A percentile compares a stretch with the other conserved stretches of the same genome.
These are phyloP conservation scores for Pichia norvegensis DNA, from an alignment of 1,139 yeast genomes.

Conservation along the genomic window DNA sequence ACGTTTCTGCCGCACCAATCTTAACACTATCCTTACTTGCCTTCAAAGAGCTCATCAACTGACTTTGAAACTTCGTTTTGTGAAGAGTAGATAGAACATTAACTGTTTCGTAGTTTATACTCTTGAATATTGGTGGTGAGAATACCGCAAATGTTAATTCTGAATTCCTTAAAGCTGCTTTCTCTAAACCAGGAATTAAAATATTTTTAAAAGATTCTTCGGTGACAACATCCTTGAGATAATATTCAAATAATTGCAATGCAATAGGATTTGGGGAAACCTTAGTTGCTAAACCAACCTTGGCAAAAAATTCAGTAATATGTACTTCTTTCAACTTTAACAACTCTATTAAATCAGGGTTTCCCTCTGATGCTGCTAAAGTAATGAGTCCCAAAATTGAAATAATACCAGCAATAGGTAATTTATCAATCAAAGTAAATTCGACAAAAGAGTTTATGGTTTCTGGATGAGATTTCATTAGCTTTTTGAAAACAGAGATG, in stretches of 20 bases:
- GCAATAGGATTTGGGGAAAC: slow-evolving; percentile 30
- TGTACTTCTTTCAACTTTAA: slow-evolving; percentile 11
- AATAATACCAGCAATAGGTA: slow-evolving; percentile 19
- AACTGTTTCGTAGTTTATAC: slow-evolving; percentile 28
- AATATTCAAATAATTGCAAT: slow-evolving; percentile 32
- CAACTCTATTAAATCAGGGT: slow-evolving; percentile 5
- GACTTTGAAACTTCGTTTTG: slow-evolving; percentile 42
- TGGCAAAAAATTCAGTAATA: slow-evolving; percentile 25
- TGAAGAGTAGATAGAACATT: slow-evolving; percentile 35
- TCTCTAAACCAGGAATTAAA: slow-evolving; percentile 61
- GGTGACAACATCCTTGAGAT: slow-evolving; percentile 37
- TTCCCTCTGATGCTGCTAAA: not conserved
- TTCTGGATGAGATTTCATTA: slow-evolving; percentile 15
- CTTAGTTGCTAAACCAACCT: slow-evolving; percentile 42
- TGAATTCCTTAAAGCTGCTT: slow-evolving; percentile 73
- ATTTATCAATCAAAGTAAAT: slow-evolving; percentile 14
- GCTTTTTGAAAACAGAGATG: slow-evolving; percentile 20
- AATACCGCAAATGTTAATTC: slow-evolving; percentile 56
- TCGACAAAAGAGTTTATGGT: slow-evolving; percentile 7
- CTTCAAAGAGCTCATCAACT: slow-evolving; percentile 58
- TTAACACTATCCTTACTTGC: slow-evolving; percentile 66
- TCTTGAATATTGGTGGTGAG: slow-evolving; percentile 41
- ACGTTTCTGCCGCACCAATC: slow-evolving; percentile 40
- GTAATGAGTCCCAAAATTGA: slow-evolving; percentile 22
- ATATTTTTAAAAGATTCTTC: slow-evolving; percentile 35